Base-by-base conservation (phyloP, 2,329 filamentous ascomycete genomes). In the Claviceps sp. region DNA sequence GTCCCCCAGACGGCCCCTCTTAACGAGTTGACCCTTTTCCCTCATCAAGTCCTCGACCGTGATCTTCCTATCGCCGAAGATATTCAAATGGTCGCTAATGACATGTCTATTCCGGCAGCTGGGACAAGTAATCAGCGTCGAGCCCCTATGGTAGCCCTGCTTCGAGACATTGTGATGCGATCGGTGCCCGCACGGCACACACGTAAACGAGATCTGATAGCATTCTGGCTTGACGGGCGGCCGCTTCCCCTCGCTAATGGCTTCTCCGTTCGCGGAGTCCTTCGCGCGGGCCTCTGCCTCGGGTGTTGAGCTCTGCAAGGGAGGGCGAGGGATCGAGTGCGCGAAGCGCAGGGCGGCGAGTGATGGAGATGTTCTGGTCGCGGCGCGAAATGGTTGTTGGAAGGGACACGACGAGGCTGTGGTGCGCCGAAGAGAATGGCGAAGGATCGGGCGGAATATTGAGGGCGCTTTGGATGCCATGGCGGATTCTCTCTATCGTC, bases 91-190 rank as follows among this genome's bases (percentile, higher is more conserved):
- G 67, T 98, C 93, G 62, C 82, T 85, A 61, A 98, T 97, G 58
- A 98, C 71, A 71, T 98, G 93, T 24, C 89, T 79, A 64, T 88
- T 90, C 62, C 84, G 82, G 69, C 93, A 98, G 3, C 74, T 73
- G 0, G 93, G 91, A 65, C 93, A 98, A 37, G 85, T 84, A 57
- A 97, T 90, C 53, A 98, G 74, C 4, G 93, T 85, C 1, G 88
- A 91, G 38, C 93, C 93, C 56, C 84, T 76, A 68, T 97, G 90
- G 65, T 98, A 98, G 37, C 88, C 93, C 64, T 97, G 93, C 68
- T 97, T 96, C 34, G 88, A 88, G 60, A 98, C 75, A 49, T 78
- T 78, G 70, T 98, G 94, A 13, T 82, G 77, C n/a, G 88, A 94
- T 53, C 90, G 84, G 38, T 78, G 72, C 46, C 76, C 73, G 70